Conservation (phyloP, 768 basidiomycete species). For the Tylopilus subfusipes region DNA sequence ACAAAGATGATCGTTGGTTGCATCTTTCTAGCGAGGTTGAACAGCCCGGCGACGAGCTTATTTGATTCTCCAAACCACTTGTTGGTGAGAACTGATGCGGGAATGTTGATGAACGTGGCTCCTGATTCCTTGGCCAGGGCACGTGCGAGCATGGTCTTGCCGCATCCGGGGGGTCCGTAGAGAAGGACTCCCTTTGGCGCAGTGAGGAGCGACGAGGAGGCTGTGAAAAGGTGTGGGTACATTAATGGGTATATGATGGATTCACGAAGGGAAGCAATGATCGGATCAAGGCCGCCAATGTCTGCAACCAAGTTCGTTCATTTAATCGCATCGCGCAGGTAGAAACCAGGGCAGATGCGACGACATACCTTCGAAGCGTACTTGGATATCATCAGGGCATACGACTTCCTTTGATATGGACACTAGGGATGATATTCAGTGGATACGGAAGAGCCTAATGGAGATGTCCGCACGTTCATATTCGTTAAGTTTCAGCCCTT, state of each 20-base stretch:
- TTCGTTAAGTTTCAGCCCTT: conserved; percentile 76
- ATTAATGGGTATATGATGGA: conserved; percentile 93
- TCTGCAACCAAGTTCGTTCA: conserved; percentile 39
- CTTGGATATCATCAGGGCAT: conserved; percentile 82
- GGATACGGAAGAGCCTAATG: not conserved
- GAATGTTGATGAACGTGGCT: conserved; percentile 92
- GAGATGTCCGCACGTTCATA: conserved; percentile 70
- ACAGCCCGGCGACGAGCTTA: conserved; percentile 92
- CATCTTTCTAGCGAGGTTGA: conserved; percentile 89
- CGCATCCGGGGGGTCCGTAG: conserved; percentile 96
- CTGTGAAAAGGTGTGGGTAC: conserved; percentile 83
- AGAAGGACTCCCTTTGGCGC: conserved; percentile 96
- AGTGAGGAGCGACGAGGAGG: conserved; percentile 75
- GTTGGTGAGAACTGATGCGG: conserved; percentile 68
- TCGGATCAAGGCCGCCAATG: conserved; percentile 90
- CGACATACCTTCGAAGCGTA: conserved; percentile 65
- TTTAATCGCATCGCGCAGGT: not conserved
- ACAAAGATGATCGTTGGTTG: conserved; percentile 98
- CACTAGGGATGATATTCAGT: conserved; percentile 37
- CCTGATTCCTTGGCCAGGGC: conserved; percentile 96
- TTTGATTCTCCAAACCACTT: conserved; percentile 91
- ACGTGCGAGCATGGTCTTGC: conserved; percentile 99
- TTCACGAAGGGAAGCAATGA: conserved; percentile 87
- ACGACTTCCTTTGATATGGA: conserved; percentile 92
- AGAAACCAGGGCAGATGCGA: not conserved